phyloP scores from a whole-genome alignment of 352 stramenopile genomes.

The Globisporangium heterothallicum region DNA sequence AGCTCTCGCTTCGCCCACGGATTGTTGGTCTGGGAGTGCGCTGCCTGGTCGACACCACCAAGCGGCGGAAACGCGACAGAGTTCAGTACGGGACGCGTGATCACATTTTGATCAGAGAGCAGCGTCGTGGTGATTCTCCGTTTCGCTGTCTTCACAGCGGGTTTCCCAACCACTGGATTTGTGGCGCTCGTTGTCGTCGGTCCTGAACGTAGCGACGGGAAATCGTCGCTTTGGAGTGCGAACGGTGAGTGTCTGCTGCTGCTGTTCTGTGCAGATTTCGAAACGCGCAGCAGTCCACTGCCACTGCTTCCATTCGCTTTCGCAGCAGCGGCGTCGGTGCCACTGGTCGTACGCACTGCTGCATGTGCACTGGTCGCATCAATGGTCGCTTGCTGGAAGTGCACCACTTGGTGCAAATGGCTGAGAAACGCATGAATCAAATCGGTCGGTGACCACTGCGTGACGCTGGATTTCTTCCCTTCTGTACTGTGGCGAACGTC shows the following conservation, averaged over 20 bases:
- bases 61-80: conserved; percentile 27
- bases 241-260: conserved; percentile 13
- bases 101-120: conserved; percentile 22
- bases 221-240: conserved; percentile 23
- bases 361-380: background rate
- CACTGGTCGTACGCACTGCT: background rate
- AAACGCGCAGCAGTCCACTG: conserved; percentile 1
- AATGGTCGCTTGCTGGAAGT: background rate
- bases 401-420: conserved; percentile 11
- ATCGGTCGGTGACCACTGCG: conserved; percentile 9
- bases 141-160: conserved; percentile 19
- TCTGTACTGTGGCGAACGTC: background rate
- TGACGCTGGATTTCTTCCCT: background rate
- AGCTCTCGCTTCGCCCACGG: conserved; percentile 39
- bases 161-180: background rate
- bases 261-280: background rate
- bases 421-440: conserved; percentile 12
- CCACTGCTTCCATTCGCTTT: background rate
- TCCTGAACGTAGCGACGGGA: conserved; percentile 22
- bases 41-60: conserved; percentile 1
- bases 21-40: background rate
- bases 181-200: background rate
- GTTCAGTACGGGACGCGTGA: conserved; percentile 23
- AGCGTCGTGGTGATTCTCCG: conserved; percentile 46
- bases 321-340: background rate